Conservation (phyloP, 2,329 filamentous ascomycete species). For the Dactylellina sp. region DNA sequence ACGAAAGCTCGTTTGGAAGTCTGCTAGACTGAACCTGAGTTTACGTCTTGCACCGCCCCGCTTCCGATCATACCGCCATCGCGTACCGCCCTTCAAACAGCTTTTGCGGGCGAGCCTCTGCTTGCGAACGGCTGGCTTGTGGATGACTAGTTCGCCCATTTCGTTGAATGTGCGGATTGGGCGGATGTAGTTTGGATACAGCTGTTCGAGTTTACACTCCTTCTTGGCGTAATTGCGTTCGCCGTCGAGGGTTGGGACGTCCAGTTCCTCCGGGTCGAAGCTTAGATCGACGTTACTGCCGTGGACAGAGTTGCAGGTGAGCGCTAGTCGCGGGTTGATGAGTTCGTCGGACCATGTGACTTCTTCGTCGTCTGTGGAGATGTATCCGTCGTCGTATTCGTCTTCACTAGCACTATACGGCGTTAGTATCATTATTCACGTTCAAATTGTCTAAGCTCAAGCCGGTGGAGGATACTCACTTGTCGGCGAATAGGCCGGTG, state of each 20-base stretch:
- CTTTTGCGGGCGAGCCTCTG: slow-evolving; percentile 11
- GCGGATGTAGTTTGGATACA: slow-evolving; percentile 29
- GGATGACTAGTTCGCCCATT: slow-evolving; percentile 27
- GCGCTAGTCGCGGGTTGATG: slow-evolving; percentile 36
- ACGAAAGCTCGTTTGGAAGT: neutral
- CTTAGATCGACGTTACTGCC: slow-evolving; percentile 40
- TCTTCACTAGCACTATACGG: neutral
- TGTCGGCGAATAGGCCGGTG: slow-evolving; percentile 16
- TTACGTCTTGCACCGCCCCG: neutral
- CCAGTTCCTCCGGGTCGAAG: slow-evolving; percentile 46
- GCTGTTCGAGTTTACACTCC: slow-evolving; percentile 3
- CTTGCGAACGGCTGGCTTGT: slow-evolving; percentile 12
- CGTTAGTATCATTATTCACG: neutral
- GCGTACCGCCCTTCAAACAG: slow-evolving; percentile 5
- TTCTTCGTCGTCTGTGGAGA: slow-evolving; percentile 11
- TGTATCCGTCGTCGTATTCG: slow-evolving; percentile 1
- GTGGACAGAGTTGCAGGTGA: slow-evolving; percentile 49
- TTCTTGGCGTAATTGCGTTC: slow-evolving; percentile 34
- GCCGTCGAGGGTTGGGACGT: slow-evolving; percentile 33
- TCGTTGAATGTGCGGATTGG: slow-evolving; percentile 29
- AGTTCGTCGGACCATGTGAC: slow-evolving; percentile 34
- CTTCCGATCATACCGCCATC: neutral
- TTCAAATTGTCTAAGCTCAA: too few relatives aligned
- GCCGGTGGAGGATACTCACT: too few relatives aligned
- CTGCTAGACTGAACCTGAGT: slow-evolving; percentile 14